Evolutionary conservation across 108 stramenopile species (phyloP).

Genomic region (Skeletonema tropicum): DNA sequence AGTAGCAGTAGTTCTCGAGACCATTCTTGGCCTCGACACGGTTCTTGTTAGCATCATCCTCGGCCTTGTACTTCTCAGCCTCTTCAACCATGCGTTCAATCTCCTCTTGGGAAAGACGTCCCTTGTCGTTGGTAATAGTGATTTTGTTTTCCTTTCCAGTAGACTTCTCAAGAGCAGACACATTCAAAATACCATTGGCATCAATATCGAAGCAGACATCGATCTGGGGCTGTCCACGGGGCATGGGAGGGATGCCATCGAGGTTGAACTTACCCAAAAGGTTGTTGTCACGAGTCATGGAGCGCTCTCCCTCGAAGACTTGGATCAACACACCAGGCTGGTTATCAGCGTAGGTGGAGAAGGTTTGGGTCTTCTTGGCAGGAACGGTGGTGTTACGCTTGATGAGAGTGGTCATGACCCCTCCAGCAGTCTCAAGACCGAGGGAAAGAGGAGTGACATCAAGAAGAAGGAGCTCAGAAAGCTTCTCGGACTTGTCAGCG

Average conservation of each 20-base stretch:
- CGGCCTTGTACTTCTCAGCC: constrained; percentile 98
- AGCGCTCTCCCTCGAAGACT: constrained; percentile 99
- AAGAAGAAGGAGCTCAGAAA: constrained; percentile 93
- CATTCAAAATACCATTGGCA: constrained; percentile 92
- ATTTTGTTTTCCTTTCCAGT: constrained; percentile 99
- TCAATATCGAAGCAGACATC: constrained; percentile 99
- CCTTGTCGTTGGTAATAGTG: constrained; percentile 99
- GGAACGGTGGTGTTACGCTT: constrained; percentile 95
- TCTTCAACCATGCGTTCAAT: constrained; percentile 99
- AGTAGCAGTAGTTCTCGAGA: constrained; percentile 97
- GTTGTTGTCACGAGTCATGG: constrained; percentile 99
- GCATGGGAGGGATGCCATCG: constrained; percentile 99
- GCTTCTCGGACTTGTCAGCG: constrained; percentile 96
- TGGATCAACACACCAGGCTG: constrained; percentile 99
- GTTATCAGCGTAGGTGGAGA: constrained; percentile 99
- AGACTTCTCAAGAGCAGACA: constrained; percentile 97
- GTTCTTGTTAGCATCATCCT: constrained; percentile 95
- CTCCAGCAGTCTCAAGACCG: constrained; percentile 97
- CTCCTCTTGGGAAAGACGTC: constrained; percentile 97
- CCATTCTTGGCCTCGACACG: constrained; percentile 97
- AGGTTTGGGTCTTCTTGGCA: constrained; percentile 98
- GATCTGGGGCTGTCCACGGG: constrained; percentile 99
- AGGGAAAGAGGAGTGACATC: constrained; percentile 98
- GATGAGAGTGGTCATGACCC: constrained; percentile 96
- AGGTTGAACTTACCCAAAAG: constrained; percentile 99